Conservation (phyloP, 208 protist species). For the Wallacemonas sp. region DNA sequence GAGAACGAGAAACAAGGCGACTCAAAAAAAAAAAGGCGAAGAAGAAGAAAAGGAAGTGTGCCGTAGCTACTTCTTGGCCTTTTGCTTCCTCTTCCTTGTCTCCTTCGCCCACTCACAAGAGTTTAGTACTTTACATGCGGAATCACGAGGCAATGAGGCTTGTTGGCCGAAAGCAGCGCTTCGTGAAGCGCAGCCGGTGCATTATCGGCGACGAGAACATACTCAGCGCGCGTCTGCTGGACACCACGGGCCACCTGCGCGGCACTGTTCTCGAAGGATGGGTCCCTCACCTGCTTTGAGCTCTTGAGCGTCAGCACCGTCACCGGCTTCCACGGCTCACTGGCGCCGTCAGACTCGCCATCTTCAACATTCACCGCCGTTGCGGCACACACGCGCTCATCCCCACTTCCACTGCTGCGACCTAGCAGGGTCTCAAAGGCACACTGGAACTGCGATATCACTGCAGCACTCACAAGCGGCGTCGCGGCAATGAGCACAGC, state of each 20-base stretch:
- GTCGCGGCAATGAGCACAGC: constrained; percentile 13
- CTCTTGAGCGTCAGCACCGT: constrained; percentile 47
- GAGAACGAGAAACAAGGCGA: background rate
- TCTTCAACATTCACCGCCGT: background rate
- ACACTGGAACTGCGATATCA: constrained; percentile 11
- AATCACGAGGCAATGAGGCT: constrained; percentile 67
- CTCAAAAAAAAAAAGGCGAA: background rate
- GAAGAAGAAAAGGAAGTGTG: background rate
- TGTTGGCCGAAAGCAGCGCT: constrained; percentile 45
- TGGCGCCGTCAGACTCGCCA: background rate
- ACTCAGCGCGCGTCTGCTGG: constrained; percentile 53
- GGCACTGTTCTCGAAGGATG: constrained; percentile 33
- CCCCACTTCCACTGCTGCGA: background rate
- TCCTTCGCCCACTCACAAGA: background rate
- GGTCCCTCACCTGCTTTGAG: constrained; percentile 48
- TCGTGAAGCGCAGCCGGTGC: constrained; percentile 48
- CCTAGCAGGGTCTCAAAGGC: constrained; percentile 21
- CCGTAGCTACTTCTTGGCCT: background rate
- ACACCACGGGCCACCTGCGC: constrained; percentile 62
- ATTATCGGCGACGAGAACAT: constrained; percentile 46
- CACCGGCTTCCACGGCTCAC: constrained; percentile 40
- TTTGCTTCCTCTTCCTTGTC: background rate
- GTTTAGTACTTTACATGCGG: constrained; percentile 19
- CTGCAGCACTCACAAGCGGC: background rate
- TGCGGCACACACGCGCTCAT: background rate